Base-by-base conservation (phyloP, 768 basidiomycete genomes). In the Tremella mesenterica region DNA sequence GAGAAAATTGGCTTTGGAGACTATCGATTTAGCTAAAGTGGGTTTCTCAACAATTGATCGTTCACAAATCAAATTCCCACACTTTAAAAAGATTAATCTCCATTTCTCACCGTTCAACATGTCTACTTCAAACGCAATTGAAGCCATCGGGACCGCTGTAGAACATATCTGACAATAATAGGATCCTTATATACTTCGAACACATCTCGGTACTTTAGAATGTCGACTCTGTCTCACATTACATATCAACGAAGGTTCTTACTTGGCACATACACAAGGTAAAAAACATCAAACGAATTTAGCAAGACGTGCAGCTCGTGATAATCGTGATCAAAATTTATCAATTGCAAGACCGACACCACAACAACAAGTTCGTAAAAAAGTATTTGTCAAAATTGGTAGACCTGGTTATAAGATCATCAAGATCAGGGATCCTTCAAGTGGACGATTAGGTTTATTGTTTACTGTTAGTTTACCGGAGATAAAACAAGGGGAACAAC, bases 261-360 rank as follows among this genome's bases (percentile, higher is more conserved):
- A 97, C 73, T 85, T 99, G 44, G 95, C 95, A 0, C 95, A 99
- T 65, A 99, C 95, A 0, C 95, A 97, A 77, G 95, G 95, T 20
- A 99, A 97, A 78, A 99, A 97, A 71, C 95, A 97, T 72, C 95
- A 97, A 73, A 97, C 92, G 3, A 97, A 97, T 71, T 83, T 99
- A 48, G 95, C 95, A 13, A 82, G 95, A 34, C 85, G 95, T 61
- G 95, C 95, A 0, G 93, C 93, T n/a, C 83, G 85, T 59, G 95
- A 97, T 78, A 86, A 88, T 44, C 95, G 96, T 70, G 95, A 96
- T 69, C 83, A 85, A 0, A 84, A 87, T 69, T 75, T 93, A 60
- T 18, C 23, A 31, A 90, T 88, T 81, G 85, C 88, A 30, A 66
- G 71, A 45, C 65, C 73, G 18, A 61, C 65, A 1, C 48, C 48